These are phyloP conservation scores for Papiliotrema laurentii DNA, from an alignment of 1,284 basidiomycete genomes.

Conservation along the genomic window DNA sequence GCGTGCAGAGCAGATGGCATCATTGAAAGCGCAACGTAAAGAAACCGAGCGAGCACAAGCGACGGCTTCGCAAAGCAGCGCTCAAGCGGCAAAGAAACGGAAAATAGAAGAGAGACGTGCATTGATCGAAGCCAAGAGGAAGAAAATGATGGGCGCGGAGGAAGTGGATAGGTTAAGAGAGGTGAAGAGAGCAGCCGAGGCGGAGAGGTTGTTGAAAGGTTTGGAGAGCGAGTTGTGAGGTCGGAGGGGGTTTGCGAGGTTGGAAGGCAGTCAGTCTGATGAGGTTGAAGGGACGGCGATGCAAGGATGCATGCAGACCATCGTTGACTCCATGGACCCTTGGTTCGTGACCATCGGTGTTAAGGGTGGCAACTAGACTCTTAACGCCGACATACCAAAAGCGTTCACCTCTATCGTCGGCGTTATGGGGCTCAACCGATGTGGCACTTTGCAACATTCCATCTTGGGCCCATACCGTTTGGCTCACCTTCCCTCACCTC, in stretches of 20 bases:
- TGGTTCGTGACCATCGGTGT: no score
- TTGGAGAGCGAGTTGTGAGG: slow-evolving; percentile 27
- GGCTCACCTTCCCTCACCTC: no score
- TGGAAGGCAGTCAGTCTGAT: no score
- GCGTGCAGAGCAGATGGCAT: slow-evolving; percentile 71
- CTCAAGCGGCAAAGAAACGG: slow-evolving; percentile 68
- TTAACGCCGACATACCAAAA: no score
- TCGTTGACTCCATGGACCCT: no score
- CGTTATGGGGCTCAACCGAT: no score
- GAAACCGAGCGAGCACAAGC: slow-evolving; percentile 66
- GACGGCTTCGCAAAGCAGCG: slow-evolving; percentile 38
- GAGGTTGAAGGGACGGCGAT: background rate
- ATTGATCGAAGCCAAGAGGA: slow-evolving; percentile 72
- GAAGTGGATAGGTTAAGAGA: slow-evolving; percentile 25
- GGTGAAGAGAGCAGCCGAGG: slow-evolving; percentile 25
- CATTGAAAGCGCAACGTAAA: slow-evolving; percentile 59
- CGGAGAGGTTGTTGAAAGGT: slow-evolving; percentile 32
- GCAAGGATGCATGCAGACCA: background rate
- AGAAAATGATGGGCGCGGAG: slow-evolving; percentile 55
- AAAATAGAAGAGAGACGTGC: slow-evolving; percentile 74
- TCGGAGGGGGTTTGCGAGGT: no score
- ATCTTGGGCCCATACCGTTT: no score
- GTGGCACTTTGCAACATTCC: no score
- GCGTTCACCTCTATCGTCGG: no score
- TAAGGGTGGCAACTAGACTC: no score